Evolutionary conservation across 345 rosid genomes (phyloP), one percentile per base, ranked within the genome.

Genomic region (Eutrema yunnanense): DNA sequence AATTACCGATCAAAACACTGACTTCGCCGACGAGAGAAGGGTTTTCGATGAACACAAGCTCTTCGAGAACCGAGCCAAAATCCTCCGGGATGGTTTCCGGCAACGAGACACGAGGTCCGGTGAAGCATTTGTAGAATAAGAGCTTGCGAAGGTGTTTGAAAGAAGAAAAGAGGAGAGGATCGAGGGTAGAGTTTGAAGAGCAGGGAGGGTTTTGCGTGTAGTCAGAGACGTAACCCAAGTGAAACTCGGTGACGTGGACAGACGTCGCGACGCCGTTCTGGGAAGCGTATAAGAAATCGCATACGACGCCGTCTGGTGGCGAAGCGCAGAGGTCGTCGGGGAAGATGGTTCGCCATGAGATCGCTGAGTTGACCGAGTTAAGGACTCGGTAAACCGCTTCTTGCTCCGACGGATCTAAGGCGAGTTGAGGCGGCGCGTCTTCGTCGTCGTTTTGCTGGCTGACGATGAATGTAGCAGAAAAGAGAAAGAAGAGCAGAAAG

Each of bases 51-150:
- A 89, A 82, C 37, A 87, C 90, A 1, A 87, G 62, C 72, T 89
- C 92, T 81, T 83, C 90, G 6, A 87, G 82, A 49, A 46, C 73
- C 4, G 58, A 75, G 2, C 81, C 84, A 58, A 85, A 84, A 57
- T 55, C 47, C 2, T 64, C 61, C 3, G 90, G 77, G 63, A 82
- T n/a, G 7, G 65, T 40, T 5, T 61, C 73, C 11, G 86, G 83
- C 22, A 82, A 38, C 29, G 77, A 22, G 34, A 76, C 88, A 2
- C 19, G 77, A 5, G 44, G 49, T 42, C 41, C 79, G 49, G 84
- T 79, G 84, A 84, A 89, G 54, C 96, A 89, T 41, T 79, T 81
- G 79, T 89, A 87, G 81, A 87, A 81, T 69, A 85, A 87, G 54
- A 89, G 82, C 73, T 84, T 85, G 33, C 96, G 92, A 0, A 89